Evolutionary conservation across 805 yeast species (phyloP).

Genomic region (Kockiozyma suomiensis): DNA sequence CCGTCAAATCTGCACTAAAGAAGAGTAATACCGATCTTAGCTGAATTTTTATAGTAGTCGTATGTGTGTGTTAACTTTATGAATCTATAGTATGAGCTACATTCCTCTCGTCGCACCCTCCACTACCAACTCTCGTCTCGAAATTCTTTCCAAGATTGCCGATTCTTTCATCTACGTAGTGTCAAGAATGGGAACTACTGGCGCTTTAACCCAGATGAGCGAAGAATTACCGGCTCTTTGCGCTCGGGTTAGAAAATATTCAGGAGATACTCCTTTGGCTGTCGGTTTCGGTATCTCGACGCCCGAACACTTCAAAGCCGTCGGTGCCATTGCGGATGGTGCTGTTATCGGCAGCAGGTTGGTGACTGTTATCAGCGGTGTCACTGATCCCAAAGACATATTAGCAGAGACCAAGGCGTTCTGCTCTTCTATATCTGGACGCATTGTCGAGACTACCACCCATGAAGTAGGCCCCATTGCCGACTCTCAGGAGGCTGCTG

Average conservation of each 20-base stretch:
- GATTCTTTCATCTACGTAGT: conserved; percentile 96
- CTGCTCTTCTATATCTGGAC: conserved; percentile 41
- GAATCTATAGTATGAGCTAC: conserved; percentile 61
- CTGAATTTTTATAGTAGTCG: no score
- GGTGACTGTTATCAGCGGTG: conserved; percentile 66
- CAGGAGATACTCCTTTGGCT: conserved; percentile 82
- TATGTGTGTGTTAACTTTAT: no score
- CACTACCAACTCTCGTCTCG: conserved; percentile 86
- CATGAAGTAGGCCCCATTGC: conserved; percentile 40
- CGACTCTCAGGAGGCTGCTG: conserved; percentile 36
- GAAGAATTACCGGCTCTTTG: conserved; percentile 67
- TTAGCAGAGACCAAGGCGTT: conserved; percentile 66
- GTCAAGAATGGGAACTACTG: conserved; percentile 97
- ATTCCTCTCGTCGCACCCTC: conserved; percentile 97
- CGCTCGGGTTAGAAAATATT: conserved; percentile 69
- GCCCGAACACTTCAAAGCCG: conserved; percentile 81
- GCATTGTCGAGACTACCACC: conserved; percentile 10
- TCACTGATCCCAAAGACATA: conserved; percentile 50
- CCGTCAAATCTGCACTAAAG: conserved; percentile 66
- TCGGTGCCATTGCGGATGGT: conserved; percentile 86
- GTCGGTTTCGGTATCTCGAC: conserved; percentile 98
- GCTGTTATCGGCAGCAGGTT: conserved; percentile 93
- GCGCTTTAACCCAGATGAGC: conserved; percentile 71
- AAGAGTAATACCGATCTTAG: conserved; percentile 48
- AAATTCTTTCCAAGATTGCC: conserved; percentile 77